phyloP scores from a whole-genome alignment of 208 protist genomes.

The Phytomonas sp. region DNA sequence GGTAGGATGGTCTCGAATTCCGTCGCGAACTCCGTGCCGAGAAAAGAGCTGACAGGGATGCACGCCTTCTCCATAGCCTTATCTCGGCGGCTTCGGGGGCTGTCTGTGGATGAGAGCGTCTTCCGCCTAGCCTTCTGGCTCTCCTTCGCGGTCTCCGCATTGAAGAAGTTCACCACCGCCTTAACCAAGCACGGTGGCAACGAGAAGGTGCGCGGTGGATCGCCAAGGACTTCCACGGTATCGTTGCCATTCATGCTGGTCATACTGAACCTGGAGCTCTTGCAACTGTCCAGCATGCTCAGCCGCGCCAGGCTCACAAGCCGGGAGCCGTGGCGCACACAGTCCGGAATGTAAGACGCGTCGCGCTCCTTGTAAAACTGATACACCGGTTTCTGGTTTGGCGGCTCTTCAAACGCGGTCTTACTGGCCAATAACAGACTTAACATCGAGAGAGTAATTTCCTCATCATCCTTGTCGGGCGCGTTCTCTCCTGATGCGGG shows the following conservation, averaged over 20 bases:
- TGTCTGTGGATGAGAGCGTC: constrained; percentile 36
- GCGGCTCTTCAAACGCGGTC: constrained; percentile 20
- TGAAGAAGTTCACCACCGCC: constrained; percentile 59
- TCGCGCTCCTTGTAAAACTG: constrained; percentile 61
- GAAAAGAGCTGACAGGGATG: constrained; percentile 49
- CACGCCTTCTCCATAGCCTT: constrained; percentile 47
- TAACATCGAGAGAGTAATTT: constrained; percentile 14
- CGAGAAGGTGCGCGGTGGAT: constrained; percentile 41
- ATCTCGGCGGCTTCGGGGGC: constrained; percentile 47
- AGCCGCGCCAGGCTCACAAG: constrained; percentile 50
- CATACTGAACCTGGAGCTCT: constrained; percentile 13
- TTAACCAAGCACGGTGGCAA: constrained; percentile 45
- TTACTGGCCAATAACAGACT: constrained; percentile 39
- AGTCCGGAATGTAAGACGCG: constrained; percentile 55
- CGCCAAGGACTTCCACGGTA: constrained; percentile 17
- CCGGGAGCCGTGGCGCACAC: constrained; percentile 60
- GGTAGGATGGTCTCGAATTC: constrained; percentile 47
- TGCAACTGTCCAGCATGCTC: constrained; percentile 26
- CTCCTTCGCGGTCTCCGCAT: constrained; percentile 35
- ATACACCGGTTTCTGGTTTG: constrained; percentile 29
- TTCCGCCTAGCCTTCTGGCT: constrained; percentile 30
- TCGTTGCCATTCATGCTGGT: constrained; percentile 12
- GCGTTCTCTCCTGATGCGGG: neutral
- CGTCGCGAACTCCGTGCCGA: constrained; percentile 41
- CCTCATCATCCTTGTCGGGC: neutral